Conservation (phyloP, 257 asterid genomes). For the Cordia subcordata region DNA sequence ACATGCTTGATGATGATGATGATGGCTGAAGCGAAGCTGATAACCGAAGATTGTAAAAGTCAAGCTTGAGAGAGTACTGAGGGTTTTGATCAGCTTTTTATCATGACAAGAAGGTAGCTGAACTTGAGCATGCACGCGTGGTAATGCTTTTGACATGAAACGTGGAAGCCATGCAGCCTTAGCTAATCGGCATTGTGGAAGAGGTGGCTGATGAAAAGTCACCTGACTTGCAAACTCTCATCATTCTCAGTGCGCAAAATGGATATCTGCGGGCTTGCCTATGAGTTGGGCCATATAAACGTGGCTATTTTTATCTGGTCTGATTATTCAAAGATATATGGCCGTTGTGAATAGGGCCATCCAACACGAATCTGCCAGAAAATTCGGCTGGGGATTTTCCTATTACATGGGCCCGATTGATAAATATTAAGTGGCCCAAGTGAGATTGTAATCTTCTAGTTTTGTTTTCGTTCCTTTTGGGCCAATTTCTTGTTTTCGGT, state of each 20-base stretch:
- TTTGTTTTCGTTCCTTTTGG: too few species aligned
- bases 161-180: conserved; percentile 57
- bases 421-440: background rate
- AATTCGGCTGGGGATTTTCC: too few species aligned
- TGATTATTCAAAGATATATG: background rate
- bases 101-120: background rate
- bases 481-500: too few species aligned
- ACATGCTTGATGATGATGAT: conserved; percentile 22
- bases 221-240: too few species aligned
- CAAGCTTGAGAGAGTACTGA: background rate
- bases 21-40: too few species aligned
- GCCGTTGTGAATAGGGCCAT: background rate
- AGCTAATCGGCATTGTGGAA: background rate
- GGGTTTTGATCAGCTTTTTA: background rate
- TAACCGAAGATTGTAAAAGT: background rate
- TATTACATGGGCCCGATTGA: too few species aligned
- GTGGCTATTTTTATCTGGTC: too few species aligned
- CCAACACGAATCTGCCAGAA: too few species aligned
- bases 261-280: too few species aligned
- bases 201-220: background rate
- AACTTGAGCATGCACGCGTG: conserved; percentile 26
- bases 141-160: conserved; percentile 9
- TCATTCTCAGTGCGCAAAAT: too few species aligned
- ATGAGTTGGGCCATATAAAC: too few species aligned
- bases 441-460: background rate